These are phyloP conservation scores for Kodamaea sp. DNA, from an alignment of 1,139 yeast species.

Conservation along the genomic window DNA sequence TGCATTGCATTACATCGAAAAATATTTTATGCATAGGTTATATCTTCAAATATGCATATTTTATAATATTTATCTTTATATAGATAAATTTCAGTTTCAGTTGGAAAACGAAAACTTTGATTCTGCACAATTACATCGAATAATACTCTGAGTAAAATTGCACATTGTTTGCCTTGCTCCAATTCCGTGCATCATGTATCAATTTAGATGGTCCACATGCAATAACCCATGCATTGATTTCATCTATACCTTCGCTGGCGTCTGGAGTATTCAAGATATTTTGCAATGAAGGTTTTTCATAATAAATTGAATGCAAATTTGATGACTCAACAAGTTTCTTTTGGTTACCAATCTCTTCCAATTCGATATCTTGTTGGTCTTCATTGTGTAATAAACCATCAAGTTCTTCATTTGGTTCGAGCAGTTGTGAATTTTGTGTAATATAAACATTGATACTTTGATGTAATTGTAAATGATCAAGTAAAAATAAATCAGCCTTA, in stretches of 20 bases:
- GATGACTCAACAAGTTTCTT: no score
- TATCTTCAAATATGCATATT: background rate
- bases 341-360: slow-evolving; percentile 9
- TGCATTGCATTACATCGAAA: background rate
- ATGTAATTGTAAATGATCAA: slow-evolving; percentile 29
- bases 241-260: no score
- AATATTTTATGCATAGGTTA: background rate
- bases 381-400: slow-evolving; percentile 19
- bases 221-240: slow-evolving; percentile 43
- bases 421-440: slow-evolving; percentile 14
- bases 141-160: slow-evolving; percentile 45
- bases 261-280: no score
- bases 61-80: background rate
- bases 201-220: slow-evolving; percentile 68
- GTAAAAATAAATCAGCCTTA: slow-evolving; percentile 39
- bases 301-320: no score
- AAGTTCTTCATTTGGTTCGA: slow-evolving; percentile 16
- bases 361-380: slow-evolving; percentile 19
- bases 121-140: slow-evolving; percentile 20
- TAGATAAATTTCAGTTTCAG: background rate
- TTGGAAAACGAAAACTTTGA: background rate
- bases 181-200: slow-evolving; percentile 41
- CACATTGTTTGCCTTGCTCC: slow-evolving; percentile 38
- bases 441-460: slow-evolving; percentile 18
- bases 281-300: no score